Evolutionary conservation across 108 stramenopile genomes (phyloP).

Genomic region (Conticribra guillardii): DNA sequence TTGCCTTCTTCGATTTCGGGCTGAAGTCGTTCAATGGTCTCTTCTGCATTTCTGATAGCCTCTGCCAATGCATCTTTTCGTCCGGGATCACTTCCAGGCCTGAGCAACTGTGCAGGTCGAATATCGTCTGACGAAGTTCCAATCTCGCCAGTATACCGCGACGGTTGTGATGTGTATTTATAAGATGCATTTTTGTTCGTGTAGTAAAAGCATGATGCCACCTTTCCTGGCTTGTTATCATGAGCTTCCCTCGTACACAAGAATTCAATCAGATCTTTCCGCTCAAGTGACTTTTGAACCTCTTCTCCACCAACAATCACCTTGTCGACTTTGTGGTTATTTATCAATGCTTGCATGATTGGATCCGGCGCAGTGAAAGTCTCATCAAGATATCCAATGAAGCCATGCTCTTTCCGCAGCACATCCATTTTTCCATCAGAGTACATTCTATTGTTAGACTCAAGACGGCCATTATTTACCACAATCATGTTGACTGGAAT

Average conservation of each 20-base stretch:
- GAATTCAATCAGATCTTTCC: slow-evolving; percentile 48
- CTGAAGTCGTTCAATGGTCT: slow-evolving; percentile 36
- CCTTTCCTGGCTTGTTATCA: slow-evolving; percentile 20
- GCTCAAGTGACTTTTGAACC: slow-evolving; percentile 65
- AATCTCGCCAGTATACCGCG: slow-evolving; percentile 49
- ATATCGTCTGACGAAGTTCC: slow-evolving; percentile 49
- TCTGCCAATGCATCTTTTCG: slow-evolving; percentile 49
- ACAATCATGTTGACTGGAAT: slow-evolving; percentile 69
- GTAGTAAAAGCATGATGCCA: slow-evolving; percentile 41
- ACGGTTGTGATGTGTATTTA: slow-evolving; percentile 57
- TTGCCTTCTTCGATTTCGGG: slow-evolving; percentile 46
- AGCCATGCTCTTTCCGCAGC: slow-evolving; percentile 70
- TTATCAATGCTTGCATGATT: slow-evolving; percentile 75
- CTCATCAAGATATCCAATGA: slow-evolving; percentile 85
- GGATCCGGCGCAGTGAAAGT: slow-evolving; percentile 63
- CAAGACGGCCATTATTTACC: slow-evolving; percentile 31
- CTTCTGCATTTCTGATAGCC: slow-evolving; percentile 39
- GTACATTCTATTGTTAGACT: slow-evolving; percentile 48
- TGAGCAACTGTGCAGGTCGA: slow-evolving; percentile 47
- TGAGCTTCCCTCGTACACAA: slow-evolving; percentile 45
- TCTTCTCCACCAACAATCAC: slow-evolving; percentile 77
- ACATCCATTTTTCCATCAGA: slow-evolving; percentile 62
- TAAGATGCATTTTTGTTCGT: slow-evolving; percentile 24
- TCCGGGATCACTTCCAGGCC: slow-evolving; percentile 62
- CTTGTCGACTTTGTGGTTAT: slow-evolving; percentile 60